Base-by-base conservation (phyloP, 352 stramenopile species). In the Thraustochytrium sp. region DNA sequence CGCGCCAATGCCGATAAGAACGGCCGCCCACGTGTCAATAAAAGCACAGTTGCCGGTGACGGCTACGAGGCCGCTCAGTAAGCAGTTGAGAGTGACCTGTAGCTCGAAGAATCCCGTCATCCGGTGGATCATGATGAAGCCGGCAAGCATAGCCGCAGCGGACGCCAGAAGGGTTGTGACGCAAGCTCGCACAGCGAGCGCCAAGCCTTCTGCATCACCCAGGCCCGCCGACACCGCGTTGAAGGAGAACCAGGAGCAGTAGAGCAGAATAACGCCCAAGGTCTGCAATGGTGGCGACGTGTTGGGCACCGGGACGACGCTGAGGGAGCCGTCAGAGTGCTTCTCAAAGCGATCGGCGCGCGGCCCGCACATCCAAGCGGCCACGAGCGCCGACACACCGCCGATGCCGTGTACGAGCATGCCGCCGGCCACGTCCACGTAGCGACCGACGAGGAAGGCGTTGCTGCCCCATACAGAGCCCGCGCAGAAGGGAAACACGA, bases 361-460 rank as follows among this genome's bases (percentile, higher is more conserved):
- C 2, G 85, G 85, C 1, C 85, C 85, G 26, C 86, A 21, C 16
- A 85, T 8, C 11, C 61, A 3, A 16, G 83, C 89, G 2, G 87
- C 91, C 46, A 92, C 87, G 31, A 94, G 83, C 13, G 90, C 89
- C 13, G 88, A 88, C 18, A 85, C 82, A 37, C 89, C 90, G 38
- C 89, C 90, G 23, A 90, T 88, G 38, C 91, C 68, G 82, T 94
- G 90, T 2, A 94, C 89, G 36, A 91, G 88, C 40, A 88, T 88
- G 42, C 82, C 87, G 29, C 90, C 90, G 56, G 90, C 89, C 84
- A 93, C 92, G 76, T 94, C 90, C 42, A 90, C 85, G 75, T 89
- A 87, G 46, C 89, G 89, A 65, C 36, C 87, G 86, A 53, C 84
- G 51, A 91, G 82, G 54, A 88, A 90, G 42, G 87, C 89, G 46